phyloP scores from a whole-genome alignment of 768 basidiomycete genomes.

The Atractiella rhizophila region DNA sequence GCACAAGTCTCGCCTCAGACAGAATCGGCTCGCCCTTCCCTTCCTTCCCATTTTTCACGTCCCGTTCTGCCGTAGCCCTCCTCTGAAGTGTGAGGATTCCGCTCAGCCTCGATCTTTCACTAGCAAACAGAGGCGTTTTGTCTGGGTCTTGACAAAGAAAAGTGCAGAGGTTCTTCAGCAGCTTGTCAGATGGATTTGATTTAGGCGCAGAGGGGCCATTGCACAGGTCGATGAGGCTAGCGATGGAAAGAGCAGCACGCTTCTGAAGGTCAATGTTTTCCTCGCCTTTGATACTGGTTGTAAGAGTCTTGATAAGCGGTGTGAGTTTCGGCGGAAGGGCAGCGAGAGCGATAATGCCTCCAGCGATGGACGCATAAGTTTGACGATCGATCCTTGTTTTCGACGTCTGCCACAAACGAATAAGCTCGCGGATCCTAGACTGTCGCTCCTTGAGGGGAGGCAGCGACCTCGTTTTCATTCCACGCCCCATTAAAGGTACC shows the following conservation, averaged over 20 bases:
- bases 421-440: slow-evolving; percentile 36
- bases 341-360: slow-evolving; percentile 65
- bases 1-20: slow-evolving; percentile 40
- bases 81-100: slow-evolving; percentile 49
- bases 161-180: slow-evolving; percentile 86
- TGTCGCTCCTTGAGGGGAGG: slow-evolving; percentile 52
- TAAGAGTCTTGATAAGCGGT: slow-evolving; percentile 84
- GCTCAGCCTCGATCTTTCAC: slow-evolving; percentile 22
- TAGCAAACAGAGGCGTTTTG: slow-evolving; percentile 68
- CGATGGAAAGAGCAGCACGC: slow-evolving; percentile 63
- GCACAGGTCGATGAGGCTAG: slow-evolving; percentile 69
- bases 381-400: slow-evolving; percentile 68
- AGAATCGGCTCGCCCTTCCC: slow-evolving; percentile 27
- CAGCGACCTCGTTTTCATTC: slow-evolving; percentile 50
- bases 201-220: slow-evolving; percentile 32
- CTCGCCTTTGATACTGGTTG: slow-evolving; percentile 94
- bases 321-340: slow-evolving; percentile 78
- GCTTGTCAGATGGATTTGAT: slow-evolving; percentile 72
- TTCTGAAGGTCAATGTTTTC: slow-evolving; percentile 66
- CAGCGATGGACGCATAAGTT: slow-evolving; percentile 67
- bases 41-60: slow-evolving; percentile 22
- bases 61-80: slow-evolving; percentile 5
- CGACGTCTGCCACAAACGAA: slow-evolving; percentile 53
- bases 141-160: slow-evolving; percentile 81
- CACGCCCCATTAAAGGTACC: slow-evolving; percentile 42